Percentiles rank a stretch among this genome's conserved stretches.
phyloP scores from a whole-genome alignment of 1,284 basidiomycete genomes.

The Moniliophthora roreri region DNA sequence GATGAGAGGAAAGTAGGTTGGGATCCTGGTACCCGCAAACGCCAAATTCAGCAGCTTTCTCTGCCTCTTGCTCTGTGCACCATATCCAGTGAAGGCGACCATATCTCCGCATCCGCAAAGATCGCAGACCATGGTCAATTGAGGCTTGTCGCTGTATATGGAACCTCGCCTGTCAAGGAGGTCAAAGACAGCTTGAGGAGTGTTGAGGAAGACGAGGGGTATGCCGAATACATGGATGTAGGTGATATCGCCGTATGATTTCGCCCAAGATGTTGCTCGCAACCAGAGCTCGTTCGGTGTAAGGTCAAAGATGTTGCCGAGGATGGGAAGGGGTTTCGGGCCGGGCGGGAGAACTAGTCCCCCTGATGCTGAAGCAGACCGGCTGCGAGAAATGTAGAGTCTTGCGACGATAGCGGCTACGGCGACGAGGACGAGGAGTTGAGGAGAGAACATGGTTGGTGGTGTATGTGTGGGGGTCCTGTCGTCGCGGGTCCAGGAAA shows the following conservation, averaged over 20 bases:
- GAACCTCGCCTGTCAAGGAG: constrained; percentile 66
- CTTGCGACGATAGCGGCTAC: neutral
- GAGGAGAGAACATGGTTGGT: neutral
- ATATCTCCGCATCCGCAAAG: constrained; percentile 73
- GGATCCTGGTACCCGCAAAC: constrained; percentile 49
- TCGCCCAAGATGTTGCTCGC: constrained; percentile 46
- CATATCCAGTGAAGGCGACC: constrained; percentile 70
- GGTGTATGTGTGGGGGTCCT: no score
- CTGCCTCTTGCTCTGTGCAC: constrained; percentile 61
- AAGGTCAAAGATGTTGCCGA: constrained; percentile 64
- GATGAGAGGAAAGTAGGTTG: constrained; percentile 58
- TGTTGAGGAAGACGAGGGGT: constrained; percentile 64
- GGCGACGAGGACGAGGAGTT: neutral
- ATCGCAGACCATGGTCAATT: constrained; percentile 63
- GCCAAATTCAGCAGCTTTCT: constrained; percentile 65
- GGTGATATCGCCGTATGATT: constrained; percentile 52
- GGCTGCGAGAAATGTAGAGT: neutral
- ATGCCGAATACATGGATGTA: constrained; percentile 68
- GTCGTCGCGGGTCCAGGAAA: no score
- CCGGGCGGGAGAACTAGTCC: constrained; percentile 54
- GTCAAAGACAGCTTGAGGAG: constrained; percentile 54
- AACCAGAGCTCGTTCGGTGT: constrained; percentile 59
- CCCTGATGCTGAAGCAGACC: neutral
- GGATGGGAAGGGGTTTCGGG: constrained; percentile 59
- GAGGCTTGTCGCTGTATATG: constrained; percentile 72